A percentile compares a stretch with the other conserved stretches of the same genome.
Evolutionary conservation across 2,329 filamentous ascomycete genomes (phyloP).

Genomic region (Pestalotiopsis sp.): DNA sequence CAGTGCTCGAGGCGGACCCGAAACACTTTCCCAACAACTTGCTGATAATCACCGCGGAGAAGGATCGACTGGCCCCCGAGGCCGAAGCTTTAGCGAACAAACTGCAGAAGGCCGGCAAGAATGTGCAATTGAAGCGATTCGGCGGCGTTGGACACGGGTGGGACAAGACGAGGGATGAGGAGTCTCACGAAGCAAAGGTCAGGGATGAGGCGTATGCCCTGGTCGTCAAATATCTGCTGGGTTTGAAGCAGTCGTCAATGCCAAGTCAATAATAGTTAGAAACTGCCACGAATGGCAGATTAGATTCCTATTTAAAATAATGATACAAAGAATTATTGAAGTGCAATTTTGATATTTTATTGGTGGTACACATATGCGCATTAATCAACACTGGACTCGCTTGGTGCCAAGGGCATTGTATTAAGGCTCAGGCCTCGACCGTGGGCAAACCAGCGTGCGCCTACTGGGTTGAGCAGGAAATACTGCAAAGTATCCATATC

Average conservation of each 20-base stretch:
- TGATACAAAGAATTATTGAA: too few species aligned
- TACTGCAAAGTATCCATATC: slow-evolving; percentile 38
- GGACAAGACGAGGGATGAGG: neutral
- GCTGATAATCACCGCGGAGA: slow-evolving; percentile 36
- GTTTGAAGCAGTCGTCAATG: neutral
- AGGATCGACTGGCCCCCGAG: slow-evolving; percentile 39
- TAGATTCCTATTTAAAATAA: too few species aligned
- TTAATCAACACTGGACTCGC: too few species aligned
- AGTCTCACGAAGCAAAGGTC: neutral
- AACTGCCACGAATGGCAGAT: too few species aligned
- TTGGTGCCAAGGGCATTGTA: too few species aligned
- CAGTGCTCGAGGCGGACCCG: slow-evolving; percentile 32
- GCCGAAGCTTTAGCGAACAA: slow-evolving; percentile 34
- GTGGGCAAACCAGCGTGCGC: too few species aligned
- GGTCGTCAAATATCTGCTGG: neutral
- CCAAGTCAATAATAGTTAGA: too few species aligned
- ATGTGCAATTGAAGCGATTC: neutral
- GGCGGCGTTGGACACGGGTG: neutral
- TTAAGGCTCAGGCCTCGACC: too few species aligned
- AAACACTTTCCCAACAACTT: slow-evolving; percentile 15
- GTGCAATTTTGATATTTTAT: too few species aligned
- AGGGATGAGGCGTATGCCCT: neutral
- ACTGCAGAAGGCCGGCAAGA: neutral
- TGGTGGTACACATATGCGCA: too few species aligned
- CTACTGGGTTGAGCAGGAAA: slow-evolving; percentile 36